Base-by-base conservation (phyloP, 2,329 filamentous ascomycete genomes). In the Aspergillus unguis region DNA sequence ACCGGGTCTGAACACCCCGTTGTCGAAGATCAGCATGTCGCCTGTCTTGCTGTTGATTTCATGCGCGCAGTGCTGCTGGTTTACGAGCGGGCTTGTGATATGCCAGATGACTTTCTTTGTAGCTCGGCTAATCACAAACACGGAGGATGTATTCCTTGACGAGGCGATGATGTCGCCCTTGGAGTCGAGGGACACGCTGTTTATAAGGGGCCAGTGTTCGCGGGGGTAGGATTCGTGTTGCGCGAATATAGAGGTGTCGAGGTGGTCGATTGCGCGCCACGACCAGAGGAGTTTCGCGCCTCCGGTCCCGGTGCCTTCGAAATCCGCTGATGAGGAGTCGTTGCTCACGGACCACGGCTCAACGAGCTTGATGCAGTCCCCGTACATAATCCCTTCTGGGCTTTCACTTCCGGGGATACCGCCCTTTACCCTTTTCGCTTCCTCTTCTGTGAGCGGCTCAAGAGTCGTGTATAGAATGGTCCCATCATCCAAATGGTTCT, bases 1-100 rank as follows among this genome's bases (percentile, higher is more conserved):
- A 23, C 67, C 65, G 10, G 68, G 61, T 4, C 75, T 64, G 53
- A 74, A 77, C 0, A 72, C 71, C 2, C 75, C 75, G 48, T 78
- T 77, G 55, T 78, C 75, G 53, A 77, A 75, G 48, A 77, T 71
- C 17, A 77, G 62, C 11, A 77, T 75, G 44, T 71, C 71, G 4
- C 75, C 74, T 3, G 42, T 45, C 3, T 26, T 71, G 62, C 0
- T 67, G 59, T 17, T 29, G 4, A 77, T 63, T 55, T 77, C 71
- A 28, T 65, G 71, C 0, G 75, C 74, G 48, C 71, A 73, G 58
- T 77, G 75, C 55, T 77, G 75, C 57, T 78, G 75, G 1, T 70
- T 71, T 0, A 78, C 63, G 2, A 71, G 63, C 3, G 68, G 70
- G 2, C 69, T 66, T 26, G 69, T 66, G 9, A 78, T 63, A 37